These are phyloP conservation scores for Nicotiana tabacum DNA, from an alignment of 257 asterid genomes.

Conservation along the genomic window DNA sequence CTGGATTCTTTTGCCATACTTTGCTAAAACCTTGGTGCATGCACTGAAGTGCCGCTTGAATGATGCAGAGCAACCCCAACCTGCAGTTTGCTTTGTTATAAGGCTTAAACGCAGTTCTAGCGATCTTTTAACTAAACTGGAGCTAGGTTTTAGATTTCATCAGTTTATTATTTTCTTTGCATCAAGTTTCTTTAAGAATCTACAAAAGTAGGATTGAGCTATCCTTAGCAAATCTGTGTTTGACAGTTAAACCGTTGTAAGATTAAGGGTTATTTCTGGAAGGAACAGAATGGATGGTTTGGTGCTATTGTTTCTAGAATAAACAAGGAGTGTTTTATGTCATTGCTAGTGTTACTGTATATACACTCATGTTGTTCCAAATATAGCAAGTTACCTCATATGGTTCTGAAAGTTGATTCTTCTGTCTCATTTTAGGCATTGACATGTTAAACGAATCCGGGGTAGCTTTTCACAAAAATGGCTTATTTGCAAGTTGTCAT, in stretches of 20 bases:
- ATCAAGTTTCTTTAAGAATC: background rate
- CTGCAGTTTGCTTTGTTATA: background rate
- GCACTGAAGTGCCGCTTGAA: background rate
- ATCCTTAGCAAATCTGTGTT: too few relatives aligned
- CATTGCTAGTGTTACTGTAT: background rate
- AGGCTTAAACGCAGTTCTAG: background rate
- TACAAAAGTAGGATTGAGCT: background rate
- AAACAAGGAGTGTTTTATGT: background rate
- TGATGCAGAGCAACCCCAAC: background rate
- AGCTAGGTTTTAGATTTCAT: background rate
- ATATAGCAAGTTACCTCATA: background rate
- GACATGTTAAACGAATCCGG: background rate
- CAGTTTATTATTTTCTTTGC: background rate
- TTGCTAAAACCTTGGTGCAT: background rate
- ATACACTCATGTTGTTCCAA: background rate
- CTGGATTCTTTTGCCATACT: conserved; percentile 6
- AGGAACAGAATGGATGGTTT: conserved; percentile 1
- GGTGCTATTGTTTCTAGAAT: background rate
- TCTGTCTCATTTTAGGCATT: background rate
- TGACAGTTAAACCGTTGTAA: background rate
- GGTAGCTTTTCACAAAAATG: background rate
- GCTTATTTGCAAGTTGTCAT: conserved; percentile 1
- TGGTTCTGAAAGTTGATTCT: background rate
- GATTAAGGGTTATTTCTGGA: background rate
- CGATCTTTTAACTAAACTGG: background rate